These are phyloP conservation scores for Cordyceps militaris DNA, from an alignment of 2,329 filamentous ascomycete species.

Conservation along the genomic window DNA sequence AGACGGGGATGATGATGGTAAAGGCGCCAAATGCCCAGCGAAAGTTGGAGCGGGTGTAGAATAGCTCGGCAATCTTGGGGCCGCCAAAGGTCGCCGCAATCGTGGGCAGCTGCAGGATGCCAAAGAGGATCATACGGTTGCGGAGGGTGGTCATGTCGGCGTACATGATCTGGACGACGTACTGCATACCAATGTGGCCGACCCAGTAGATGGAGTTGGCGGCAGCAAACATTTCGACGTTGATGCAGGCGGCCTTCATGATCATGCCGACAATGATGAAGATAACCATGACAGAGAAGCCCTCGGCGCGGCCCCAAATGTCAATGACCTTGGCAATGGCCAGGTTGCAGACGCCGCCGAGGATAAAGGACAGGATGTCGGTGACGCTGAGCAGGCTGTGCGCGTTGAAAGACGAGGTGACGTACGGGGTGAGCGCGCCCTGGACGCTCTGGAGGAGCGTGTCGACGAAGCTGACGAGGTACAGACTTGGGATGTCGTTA, in stretches of 20 bases:
- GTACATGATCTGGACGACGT: slow-evolving; percentile 35
- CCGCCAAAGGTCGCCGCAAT: slow-evolving; percentile 40
- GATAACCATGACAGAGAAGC: slow-evolving; percentile 35
- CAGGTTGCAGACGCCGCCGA: slow-evolving; percentile 32
- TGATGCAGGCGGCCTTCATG: slow-evolving; percentile 55
- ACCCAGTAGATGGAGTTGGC: slow-evolving; percentile 59
- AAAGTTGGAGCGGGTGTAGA: slow-evolving; percentile 32
- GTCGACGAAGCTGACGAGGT: slow-evolving; percentile 33
- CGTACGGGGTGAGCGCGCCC: slow-evolving; percentile 52
- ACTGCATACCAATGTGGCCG: slow-evolving; percentile 39
- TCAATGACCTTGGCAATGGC: slow-evolving; percentile 43
- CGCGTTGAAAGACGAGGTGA: slow-evolving; percentile 56
- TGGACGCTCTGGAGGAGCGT: slow-evolving; percentile 30
- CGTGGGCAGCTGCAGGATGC: slow-evolving; percentile 36
- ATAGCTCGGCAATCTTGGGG: slow-evolving; percentile 32
- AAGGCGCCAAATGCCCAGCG: slow-evolving; percentile 54
- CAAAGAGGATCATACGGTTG: slow-evolving; percentile 37
- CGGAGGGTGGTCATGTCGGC: slow-evolving; percentile 36
- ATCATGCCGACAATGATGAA: slow-evolving; percentile 48
- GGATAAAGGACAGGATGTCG: slow-evolving; percentile 48
- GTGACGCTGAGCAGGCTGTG: slow-evolving; percentile 63
- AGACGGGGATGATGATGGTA: slow-evolving; percentile 52
- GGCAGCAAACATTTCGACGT: slow-evolving; percentile 51
- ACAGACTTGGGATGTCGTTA: slow-evolving; percentile 25
- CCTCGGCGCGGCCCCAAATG: slow-evolving; percentile 41